Evolutionary conservation across 768 basidiomycete genomes (phyloP).

Genomic region (Mycena latifolia): DNA sequence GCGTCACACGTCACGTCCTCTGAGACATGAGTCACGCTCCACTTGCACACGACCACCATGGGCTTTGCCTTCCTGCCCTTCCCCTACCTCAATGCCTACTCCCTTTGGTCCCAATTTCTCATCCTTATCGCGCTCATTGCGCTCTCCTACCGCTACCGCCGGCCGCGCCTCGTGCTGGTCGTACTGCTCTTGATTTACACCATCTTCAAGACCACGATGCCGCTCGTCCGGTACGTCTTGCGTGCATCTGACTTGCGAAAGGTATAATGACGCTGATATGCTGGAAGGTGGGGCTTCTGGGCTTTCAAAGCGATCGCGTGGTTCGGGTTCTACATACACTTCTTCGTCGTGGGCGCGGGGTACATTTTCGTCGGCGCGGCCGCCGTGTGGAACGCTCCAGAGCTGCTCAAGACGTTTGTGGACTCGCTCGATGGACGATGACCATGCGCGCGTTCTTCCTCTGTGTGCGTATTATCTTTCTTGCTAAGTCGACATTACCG

Average conservation of each 20-base stretch:
- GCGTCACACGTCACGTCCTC: no score
- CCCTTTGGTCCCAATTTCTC: slow-evolving; percentile 27
- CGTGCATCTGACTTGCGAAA: neutral
- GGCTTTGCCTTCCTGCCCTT: slow-evolving; percentile 37
- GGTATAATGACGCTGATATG: no score
- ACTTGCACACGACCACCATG: slow-evolving; percentile 24
- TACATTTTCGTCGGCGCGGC: slow-evolving; percentile 39
- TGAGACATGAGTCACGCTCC: no score
- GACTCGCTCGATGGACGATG: slow-evolving; percentile 35
- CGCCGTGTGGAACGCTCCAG: slow-evolving; percentile 26
- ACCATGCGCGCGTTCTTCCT: no score
- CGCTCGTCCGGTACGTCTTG: slow-evolving; percentile 33
- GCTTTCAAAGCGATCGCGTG: slow-evolving; percentile 48
- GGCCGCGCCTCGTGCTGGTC: slow-evolving; percentile 45
- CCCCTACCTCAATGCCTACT: slow-evolving; percentile 26
- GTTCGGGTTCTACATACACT: slow-evolving; percentile 53
- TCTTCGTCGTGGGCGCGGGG: slow-evolving; percentile 45
- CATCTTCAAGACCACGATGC: slow-evolving; percentile 42
- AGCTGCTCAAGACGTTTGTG: slow-evolving; percentile 26
- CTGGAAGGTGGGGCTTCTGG: slow-evolving; percentile 35
- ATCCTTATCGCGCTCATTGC: slow-evolving; percentile 39
- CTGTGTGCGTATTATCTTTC: no score
- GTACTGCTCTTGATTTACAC: slow-evolving; percentile 43
- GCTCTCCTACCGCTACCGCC: slow-evolving; percentile 46
- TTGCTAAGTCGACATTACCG: no score